phyloP scores from a whole-genome alignment of 257 asterid genomes.

The Avicennia marina region DNA sequence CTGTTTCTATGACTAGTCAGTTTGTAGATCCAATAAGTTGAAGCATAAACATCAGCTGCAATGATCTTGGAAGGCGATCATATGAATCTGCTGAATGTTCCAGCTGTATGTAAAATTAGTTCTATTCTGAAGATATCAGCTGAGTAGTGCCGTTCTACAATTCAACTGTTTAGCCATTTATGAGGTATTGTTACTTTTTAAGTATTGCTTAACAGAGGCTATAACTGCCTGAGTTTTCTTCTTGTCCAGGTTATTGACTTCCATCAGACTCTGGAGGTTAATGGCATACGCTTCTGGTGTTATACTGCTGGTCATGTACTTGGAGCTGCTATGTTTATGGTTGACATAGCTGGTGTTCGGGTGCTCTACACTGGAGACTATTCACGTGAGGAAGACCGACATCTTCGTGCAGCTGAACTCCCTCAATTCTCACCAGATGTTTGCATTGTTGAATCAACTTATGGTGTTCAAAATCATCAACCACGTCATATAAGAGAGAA shows the following conservation, averaged over 20 bases:
- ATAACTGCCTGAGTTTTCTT: conserved; percentile 11
- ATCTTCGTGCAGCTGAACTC: conserved; percentile 95
- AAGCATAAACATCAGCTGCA: too few species aligned
- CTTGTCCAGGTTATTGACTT: conserved; percentile 82
- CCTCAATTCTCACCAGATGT: conserved; percentile 93
- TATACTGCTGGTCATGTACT: conserved; percentile 99
- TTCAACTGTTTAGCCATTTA: conserved; percentile 6
- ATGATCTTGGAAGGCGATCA: too few species aligned
- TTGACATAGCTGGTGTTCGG: conserved; percentile 95
- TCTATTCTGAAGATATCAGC: background rate
- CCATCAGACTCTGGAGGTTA: conserved; percentile 94
- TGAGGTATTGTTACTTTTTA: too few species aligned
- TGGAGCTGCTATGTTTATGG: conserved; percentile 99
- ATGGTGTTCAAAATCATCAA: conserved; percentile 90
- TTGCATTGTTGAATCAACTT: conserved; percentile 95
- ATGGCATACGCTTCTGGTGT: conserved; percentile 98
- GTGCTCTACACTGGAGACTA: conserved; percentile 98
- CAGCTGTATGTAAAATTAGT: background rate
- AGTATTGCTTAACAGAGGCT: background rate
- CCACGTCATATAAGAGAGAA: conserved; percentile 82
- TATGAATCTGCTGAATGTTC: background rate
- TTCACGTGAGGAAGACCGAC: conserved; percentile 96
- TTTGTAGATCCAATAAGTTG: too few species aligned
- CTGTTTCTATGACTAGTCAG: too few species aligned
- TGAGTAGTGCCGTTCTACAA: background rate